Evolutionary conservation across 768 basidiomycete species (phyloP).

Genomic region (Amanita subjunquillea): DNA sequence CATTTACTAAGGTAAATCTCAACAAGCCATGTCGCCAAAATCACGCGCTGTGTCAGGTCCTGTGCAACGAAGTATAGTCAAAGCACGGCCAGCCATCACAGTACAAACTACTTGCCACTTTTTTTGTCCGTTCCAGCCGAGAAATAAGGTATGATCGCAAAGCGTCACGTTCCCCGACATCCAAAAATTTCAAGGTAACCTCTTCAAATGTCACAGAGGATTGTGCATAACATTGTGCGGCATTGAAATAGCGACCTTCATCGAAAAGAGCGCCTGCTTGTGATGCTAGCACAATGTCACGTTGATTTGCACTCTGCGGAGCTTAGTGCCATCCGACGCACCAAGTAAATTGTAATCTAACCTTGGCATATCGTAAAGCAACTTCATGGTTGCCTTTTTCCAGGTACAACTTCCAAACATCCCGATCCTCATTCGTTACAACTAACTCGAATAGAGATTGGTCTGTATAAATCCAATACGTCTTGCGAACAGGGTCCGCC

Average conservation of each 20-base stretch:
- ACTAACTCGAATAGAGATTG: conserved; percentile 83
- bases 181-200: conserved; percentile 83
- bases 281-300: conserved; percentile 72
- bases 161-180: conserved; percentile 83
- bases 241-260: conserved; percentile 76
- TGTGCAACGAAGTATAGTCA: conserved; percentile 18
- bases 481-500: conserved; percentile 78
- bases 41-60: conserved; percentile 93
- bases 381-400: conserved; percentile 68
- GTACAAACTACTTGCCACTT: conserved; percentile 43
- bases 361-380: conserved; percentile 78
- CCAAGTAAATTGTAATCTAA: conserved; percentile 17
- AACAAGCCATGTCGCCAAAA: conserved; percentile 96
- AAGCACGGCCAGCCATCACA: neutral
- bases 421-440: conserved; percentile 79
- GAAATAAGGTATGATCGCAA: conserved; percentile 85
- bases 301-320: conserved; percentile 74
- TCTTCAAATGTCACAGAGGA: conserved; percentile 86
- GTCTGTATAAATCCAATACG: conserved; percentile 92
- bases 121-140: conserved; percentile 75
- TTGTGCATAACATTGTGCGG: conserved; percentile 88
- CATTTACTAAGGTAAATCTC: conserved; percentile 97
- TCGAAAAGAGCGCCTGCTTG: conserved; percentile 78
- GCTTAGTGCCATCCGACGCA: neutral
- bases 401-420: conserved; percentile 90